These are phyloP conservation scores for Fusarium sp. DNA, from an alignment of 2,329 filamentous ascomycete species.

Conservation along the genomic window DNA sequence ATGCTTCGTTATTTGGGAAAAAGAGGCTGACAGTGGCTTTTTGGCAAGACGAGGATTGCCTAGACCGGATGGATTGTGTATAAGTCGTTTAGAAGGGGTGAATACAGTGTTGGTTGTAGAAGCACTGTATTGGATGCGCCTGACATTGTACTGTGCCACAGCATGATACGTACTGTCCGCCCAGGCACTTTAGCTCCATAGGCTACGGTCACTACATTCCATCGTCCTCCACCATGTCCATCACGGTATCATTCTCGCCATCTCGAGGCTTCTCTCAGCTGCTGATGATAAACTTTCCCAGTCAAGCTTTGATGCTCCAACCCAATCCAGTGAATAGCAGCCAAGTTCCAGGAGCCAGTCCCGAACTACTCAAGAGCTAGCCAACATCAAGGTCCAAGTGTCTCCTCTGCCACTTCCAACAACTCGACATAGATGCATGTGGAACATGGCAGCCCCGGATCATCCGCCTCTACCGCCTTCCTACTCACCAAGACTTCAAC, in stretches of 20 bases:
- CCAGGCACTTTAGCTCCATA: background rate
- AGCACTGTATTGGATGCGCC: rapidly evolving
- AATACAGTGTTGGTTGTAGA: rapidly evolving
- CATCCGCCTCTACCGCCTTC: background rate
- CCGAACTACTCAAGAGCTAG: background rate
- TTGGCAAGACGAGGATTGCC: constrained; percentile 14
- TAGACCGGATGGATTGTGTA: constrained; percentile 4
- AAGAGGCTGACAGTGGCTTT: constrained; percentile 16
- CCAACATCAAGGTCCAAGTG: background rate
- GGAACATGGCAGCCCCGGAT: background rate
- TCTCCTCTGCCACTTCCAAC: background rate
- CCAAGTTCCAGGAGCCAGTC: background rate
- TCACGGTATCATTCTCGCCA: background rate
- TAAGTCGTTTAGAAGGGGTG: background rate
- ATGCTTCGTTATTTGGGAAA: background rate
- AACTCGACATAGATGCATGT: background rate
- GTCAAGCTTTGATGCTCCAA: background rate
- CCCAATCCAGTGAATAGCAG: background rate
- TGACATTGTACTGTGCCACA: rapidly evolving
- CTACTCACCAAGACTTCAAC: background rate
- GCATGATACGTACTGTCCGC: background rate
- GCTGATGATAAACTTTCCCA: background rate
- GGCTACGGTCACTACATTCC: constrained; percentile 29
- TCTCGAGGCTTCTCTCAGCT: constrained; percentile 9
- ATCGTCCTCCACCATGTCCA: constrained; percentile 6